Evolutionary conservation across 257 asterid genomes (phyloP).

Genomic region (Scutellaria minor): DNA sequence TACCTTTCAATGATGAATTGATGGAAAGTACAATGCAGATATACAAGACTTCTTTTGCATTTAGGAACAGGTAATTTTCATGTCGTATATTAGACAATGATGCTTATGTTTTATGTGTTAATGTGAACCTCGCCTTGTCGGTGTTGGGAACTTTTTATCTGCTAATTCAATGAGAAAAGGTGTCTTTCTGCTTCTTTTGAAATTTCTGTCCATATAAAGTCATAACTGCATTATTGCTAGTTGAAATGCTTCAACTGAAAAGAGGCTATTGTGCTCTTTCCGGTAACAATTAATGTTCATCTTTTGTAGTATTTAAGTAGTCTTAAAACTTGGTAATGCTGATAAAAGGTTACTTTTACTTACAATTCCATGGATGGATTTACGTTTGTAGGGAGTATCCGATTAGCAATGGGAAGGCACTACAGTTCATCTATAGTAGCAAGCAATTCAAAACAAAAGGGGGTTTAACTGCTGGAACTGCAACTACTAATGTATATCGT

Average conservation of each 20-base stretch:
- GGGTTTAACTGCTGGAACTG: slow-evolving; percentile 92
- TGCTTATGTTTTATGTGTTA: slow-evolving; percentile 19
- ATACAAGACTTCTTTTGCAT: slow-evolving; percentile 83
- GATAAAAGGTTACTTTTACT: background rate
- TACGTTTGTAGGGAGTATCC: slow-evolving; percentile 67
- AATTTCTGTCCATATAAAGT: background rate
- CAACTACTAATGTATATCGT: slow-evolving; percentile 88
- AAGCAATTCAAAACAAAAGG: slow-evolving; percentile 94
- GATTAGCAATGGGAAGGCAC: slow-evolving; percentile 71
- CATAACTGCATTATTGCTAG: background rate
- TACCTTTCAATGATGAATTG: slow-evolving; percentile 94
- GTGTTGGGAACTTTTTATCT: background rate
- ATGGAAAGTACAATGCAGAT: slow-evolving; percentile 89
- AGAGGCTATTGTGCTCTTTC: slow-evolving; percentile 9
- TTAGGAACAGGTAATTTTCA: slow-evolving; percentile 72
- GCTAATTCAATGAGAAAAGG: background rate
- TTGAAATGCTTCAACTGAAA: slow-evolving; percentile 6
- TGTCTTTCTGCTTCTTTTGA: background rate
- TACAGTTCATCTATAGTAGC: slow-evolving; percentile 91
- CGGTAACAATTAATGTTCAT: background rate
- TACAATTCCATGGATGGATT: slow-evolving; percentile 5
- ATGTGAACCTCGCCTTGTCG: background rate
- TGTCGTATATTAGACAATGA: background rate
- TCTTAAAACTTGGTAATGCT: background rate
- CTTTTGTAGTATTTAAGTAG: background rate